These are phyloP conservation scores for Lomentospora prolificans DNA, from an alignment of 2,329 filamentous ascomycete species.

Conservation along the genomic window DNA sequence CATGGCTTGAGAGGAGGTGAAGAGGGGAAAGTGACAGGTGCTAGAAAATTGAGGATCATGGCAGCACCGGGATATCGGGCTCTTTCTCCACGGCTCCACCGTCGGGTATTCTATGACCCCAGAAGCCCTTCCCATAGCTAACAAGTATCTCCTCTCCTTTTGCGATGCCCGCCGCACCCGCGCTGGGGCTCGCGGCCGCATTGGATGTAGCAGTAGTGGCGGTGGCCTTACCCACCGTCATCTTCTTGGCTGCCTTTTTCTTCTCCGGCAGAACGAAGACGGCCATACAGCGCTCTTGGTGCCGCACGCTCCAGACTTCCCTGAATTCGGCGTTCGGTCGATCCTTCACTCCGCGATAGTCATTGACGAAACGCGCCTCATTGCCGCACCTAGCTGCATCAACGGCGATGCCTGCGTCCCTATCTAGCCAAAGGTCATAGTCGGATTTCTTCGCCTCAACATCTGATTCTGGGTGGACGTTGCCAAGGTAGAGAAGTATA, in stretches of 20 bases:
- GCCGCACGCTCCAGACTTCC: constrained; percentile 44
- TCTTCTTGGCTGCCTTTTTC: constrained; percentile 18
- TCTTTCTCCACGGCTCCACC: constrained; percentile 19
- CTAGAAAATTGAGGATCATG: constrained; percentile 2
- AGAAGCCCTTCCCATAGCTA: constrained; percentile 60
- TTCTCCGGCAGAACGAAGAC: constrained; percentile 44
- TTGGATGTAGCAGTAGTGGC: not conserved
- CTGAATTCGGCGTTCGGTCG: constrained; percentile 50
- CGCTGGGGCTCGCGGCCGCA: constrained; percentile 7
- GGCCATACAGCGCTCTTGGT: constrained; percentile 43
- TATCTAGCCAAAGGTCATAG: constrained; percentile 56
- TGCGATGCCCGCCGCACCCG: constrained; percentile 29
- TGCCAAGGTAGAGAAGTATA: constrained; percentile 52
- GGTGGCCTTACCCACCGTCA: constrained; percentile 11
- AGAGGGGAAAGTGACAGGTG: not conserved
- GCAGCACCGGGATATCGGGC: constrained; percentile 3
- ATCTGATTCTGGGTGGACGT: constrained; percentile 36
- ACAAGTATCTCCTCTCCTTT: constrained; percentile 57
- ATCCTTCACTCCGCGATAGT: constrained; percentile 49
- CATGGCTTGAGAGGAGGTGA: not conserved
- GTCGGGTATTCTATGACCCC: constrained; percentile 22
- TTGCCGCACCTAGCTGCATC: constrained; percentile 50
- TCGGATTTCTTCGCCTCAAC: constrained; percentile 32
- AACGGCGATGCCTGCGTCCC: constrained; percentile 45
- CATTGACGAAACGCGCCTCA: constrained; percentile 58